phyloP scores from a whole-genome alignment of 768 basidiomycete genomes.

The Tricholoma terreum region DNA sequence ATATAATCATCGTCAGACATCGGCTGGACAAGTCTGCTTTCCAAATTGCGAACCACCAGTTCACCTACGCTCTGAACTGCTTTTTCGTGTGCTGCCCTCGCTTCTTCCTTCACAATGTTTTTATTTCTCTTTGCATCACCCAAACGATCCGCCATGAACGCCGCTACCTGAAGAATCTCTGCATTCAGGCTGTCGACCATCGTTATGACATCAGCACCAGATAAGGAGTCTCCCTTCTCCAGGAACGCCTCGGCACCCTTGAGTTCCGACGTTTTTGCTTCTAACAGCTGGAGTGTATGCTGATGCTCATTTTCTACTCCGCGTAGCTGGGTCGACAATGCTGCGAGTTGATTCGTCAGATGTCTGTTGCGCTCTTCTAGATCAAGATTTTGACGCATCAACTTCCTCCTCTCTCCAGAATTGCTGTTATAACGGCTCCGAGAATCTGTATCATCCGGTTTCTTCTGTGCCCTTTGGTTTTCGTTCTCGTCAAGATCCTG shows the following conservation, averaged over 20 bases:
- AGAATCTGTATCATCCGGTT: neutral
- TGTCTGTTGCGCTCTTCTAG: neutral
- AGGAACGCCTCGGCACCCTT: slow-evolving; percentile 14
- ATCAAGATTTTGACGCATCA: neutral
- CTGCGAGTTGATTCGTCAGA: slow-evolving; percentile 3
- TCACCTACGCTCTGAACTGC: slow-evolving; percentile 5
- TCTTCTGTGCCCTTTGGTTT: neutral
- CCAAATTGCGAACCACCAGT: slow-evolving; percentile 7
- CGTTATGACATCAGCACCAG: slow-evolving; percentile 18
- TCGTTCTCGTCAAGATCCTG: neutral
- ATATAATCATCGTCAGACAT: slow-evolving; percentile 10
- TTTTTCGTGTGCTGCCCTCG: neutral
- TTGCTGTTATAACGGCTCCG: neutral
- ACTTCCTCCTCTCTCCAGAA: neutral
- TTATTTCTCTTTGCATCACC: neutral
- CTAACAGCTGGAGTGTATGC: slow-evolving; percentile 7
- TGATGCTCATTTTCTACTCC: slow-evolving; percentile 6
- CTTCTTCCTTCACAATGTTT: neutral
- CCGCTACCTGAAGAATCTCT: slow-evolving; percentile 46
- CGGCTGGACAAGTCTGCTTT: neutral
- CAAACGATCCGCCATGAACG: slow-evolving; percentile 40
- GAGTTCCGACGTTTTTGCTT: slow-evolving; percentile 13
- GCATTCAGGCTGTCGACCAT: slow-evolving; percentile 41
- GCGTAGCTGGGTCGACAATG: slow-evolving; percentile 7
- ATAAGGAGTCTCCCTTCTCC: slow-evolving; percentile 14